Base-by-base conservation (phyloP, 73 alveolate genomes). In the Tetrahymena malaccensis region DNA sequence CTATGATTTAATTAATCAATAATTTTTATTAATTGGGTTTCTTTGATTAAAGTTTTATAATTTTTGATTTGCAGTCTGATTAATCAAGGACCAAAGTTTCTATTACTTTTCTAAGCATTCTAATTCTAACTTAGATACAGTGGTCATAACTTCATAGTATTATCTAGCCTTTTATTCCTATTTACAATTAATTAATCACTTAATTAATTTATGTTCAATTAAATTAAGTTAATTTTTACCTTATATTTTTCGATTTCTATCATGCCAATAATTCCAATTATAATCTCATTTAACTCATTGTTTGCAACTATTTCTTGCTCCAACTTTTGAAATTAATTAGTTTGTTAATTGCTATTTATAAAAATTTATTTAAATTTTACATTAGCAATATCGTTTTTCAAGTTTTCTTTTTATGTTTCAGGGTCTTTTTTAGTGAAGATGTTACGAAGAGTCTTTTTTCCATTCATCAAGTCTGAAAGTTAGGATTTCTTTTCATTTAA, bases 211-310 rank as follows among this genome's bases (percentile, higher is more conserved):
- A 40, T 40, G 9, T 40, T 7, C 44, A 10, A 40, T 40, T 8
- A 40, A 7, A 94, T 56, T 55, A n/a, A 35, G 4, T 58, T 34
- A 50, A 2, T 94, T 10, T 58, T 25, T 22, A 70, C 83, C 89
- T 94, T 70, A 37, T 58, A 95, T 85, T 57, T 95, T 17, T 95
- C 97, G 35, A 95, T 95, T 44, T 95, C 97, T 21, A 95, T 89
- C 93, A 84, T 85, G 43, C 97, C 97, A 55, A 95, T 40, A 50
- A 95, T 43, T 10, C 85, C 97, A 34, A 94, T 43, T 7, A 95
- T 35, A 35, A 95, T 95, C 35, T 95, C 97, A 89, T 94, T 84
- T n/a, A 95, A 55, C 35, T 84, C 84, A 56, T 95, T 27, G 34
- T 85, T 95, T 25, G 56, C 70, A 34, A 55, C 95, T 43, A 95